Evolutionary conservation across 2,329 filamentous ascomycete species (phyloP), one percentile per base, ranked within the genome.

Genomic region (Herpotrichia juniperi): DNA sequence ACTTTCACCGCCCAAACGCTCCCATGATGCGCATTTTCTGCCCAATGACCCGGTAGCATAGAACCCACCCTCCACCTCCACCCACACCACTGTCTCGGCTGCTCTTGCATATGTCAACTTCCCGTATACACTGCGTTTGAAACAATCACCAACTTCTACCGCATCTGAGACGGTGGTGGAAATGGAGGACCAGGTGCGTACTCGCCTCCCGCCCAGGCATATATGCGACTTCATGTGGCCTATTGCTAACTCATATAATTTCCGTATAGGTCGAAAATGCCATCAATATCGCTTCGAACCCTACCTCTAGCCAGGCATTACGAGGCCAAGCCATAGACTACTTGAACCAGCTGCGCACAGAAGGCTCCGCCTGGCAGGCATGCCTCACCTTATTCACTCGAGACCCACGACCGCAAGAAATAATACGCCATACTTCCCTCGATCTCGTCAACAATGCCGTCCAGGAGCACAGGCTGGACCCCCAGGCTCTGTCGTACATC

Each of bases 381-480:
- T 96, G 93, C 78, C 86, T 94, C 48, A 79, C 84, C 30, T 87
- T 99, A 63, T 97, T 97, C 78, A 90, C 87, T 48, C 86, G 90
- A 71, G 83, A 83, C 22, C 91, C 91, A 43, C 86, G 85, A 56
- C 80, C 87, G 46, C 87, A 89, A 59, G 93, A 97, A 63, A 87
- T 96, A 48, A 89, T 96, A 45, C 90, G 94, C 46, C 85, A 96
- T 72, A 89, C 94, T 55, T 91, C 90, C 58, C 84, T 99, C 58
- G 94, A 99, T 71, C 87, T 97, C 44, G 87, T 99, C 75, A 97
- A 96, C 77, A 91, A 90, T 78, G 91, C 92, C 42, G 86, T 97
- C 42, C 90, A 96, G 68, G 87, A 86, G 39, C 89, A 91, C 62
- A 80, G 87, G 34, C 83, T 96, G 61, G 90, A 96, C 66, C 77